Conservation (phyloP, 1,139 yeast genomes). For the Citeromyces hawaiiensis region DNA sequence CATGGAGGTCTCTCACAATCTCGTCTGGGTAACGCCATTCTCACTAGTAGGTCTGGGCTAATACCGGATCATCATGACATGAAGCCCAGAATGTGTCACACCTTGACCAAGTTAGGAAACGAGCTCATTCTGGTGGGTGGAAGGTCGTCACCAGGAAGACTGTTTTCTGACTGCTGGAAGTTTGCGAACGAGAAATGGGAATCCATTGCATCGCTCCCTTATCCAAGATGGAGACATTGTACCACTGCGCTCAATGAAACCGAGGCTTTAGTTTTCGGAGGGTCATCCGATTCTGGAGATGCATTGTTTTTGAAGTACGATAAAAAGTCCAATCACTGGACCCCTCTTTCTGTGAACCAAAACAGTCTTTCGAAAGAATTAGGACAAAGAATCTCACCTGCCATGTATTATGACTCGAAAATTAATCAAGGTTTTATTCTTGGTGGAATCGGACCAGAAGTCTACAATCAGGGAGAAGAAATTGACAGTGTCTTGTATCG, state of each 20-base stretch:
- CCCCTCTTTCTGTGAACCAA: constrained; percentile 7
- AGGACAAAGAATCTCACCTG: constrained; percentile 3
- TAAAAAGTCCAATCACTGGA: constrained; percentile 5
- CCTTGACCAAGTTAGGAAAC: constrained; percentile 21
- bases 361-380: constrained; percentile 12
- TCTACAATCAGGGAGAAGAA: constrained; percentile 14
- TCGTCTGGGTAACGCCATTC: constrained; percentile 18
- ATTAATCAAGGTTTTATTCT: background rate
- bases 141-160: constrained; percentile 43
- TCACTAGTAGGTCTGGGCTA: constrained; percentile 1
- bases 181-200: constrained; percentile 19
- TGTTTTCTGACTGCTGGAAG: constrained; percentile 28
- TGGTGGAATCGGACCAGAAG: constrained; percentile 2
- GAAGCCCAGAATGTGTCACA: constrained; percentile 48
- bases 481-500: constrained; percentile 22
- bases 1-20: constrained; percentile 47
- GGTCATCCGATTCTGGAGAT: constrained; percentile 14
- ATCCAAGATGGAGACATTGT: constrained; percentile 40
- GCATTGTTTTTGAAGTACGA: constrained; percentile 5
- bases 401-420: background rate
- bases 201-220: constrained; percentile 23
- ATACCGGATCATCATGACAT: constrained; percentile 1
- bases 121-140: constrained; percentile 49
- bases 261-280: constrained; percentile 41
- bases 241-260: constrained; percentile 21